Evolutionary conservation across 345 rosid species (phyloP).

Genomic region (Carallia pectinifolia): DNA sequence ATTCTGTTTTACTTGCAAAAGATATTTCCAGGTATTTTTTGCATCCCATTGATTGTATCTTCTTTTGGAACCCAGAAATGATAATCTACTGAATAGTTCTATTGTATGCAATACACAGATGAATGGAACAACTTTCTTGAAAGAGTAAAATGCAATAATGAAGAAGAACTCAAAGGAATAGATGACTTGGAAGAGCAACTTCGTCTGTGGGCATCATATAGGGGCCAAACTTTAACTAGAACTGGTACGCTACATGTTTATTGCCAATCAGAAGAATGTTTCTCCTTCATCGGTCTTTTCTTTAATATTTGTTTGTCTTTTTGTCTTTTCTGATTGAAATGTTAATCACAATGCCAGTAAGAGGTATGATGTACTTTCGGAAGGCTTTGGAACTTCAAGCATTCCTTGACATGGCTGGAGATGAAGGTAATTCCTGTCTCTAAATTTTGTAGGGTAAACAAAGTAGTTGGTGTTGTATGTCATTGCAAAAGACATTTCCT

Average conservation of each 20-base stretch:
- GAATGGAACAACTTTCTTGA: constrained; percentile 97
- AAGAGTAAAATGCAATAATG: constrained; percentile 51
- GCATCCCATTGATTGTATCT: not conserved
- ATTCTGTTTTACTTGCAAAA: constrained; percentile 92
- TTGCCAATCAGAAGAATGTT: not conserved
- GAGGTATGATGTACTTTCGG: constrained; percentile 99
- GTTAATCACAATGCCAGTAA: constrained; percentile 48
- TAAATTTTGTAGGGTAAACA: not conserved
- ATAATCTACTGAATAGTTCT: not conserved
- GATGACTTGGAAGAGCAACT: constrained; percentile 72
- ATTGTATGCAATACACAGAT: constrained; percentile 46
- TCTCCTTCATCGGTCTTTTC: not conserved
- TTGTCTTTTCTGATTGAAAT: constrained; percentile 4
- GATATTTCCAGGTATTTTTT: constrained; percentile 80
- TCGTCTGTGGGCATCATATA: constrained; percentile 95
- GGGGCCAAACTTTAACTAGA: constrained; percentile 98
- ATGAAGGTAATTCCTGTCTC: constrained; percentile 65
- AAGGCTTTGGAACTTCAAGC: constrained; percentile 99
- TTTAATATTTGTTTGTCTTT: not conserved
- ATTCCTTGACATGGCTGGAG: constrained; percentile 97
- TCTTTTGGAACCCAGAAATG: not conserved
- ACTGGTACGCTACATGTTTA: constrained; percentile 53
- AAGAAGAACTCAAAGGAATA: constrained; percentile 65
- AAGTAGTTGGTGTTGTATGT: not conserved
- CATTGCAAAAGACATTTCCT: not conserved